These are phyloP conservation scores for Claviceps sp. DNA, from an alignment of 2,329 filamentous ascomycete genomes.

Conservation along the genomic window DNA sequence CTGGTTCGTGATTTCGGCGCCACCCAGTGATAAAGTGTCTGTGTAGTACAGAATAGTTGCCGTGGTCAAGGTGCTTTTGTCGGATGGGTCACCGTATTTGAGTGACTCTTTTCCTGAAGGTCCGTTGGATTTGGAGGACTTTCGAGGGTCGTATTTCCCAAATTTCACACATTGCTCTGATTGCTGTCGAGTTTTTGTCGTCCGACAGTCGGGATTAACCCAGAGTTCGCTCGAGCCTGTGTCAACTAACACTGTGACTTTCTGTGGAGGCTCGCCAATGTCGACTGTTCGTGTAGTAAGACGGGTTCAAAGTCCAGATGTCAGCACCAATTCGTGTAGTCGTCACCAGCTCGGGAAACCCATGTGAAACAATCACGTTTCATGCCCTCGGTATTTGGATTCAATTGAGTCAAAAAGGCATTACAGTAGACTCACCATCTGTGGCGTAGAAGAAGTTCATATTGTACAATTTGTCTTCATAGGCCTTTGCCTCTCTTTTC, in stretches of 20 bases:
- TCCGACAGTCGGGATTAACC: constrained; percentile 37
- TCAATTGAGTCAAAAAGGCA: too few relatives aligned
- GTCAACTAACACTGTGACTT: constrained; percentile 33
- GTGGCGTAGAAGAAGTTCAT: constrained; percentile 26
- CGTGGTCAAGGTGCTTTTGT: constrained; percentile 21
- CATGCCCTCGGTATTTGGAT: too few relatives aligned
- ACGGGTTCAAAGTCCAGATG: too few relatives aligned
- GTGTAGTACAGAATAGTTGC: constrained; percentile 31
- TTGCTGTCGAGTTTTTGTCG: constrained; percentile 21
- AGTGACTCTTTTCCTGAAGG: constrained; percentile 25
- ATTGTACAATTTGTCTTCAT: constrained; percentile 21
- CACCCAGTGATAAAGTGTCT: constrained; percentile 33
- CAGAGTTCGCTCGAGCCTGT: constrained; percentile 42
- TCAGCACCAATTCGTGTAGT: not conserved
- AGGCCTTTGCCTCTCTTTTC: constrained; percentile 11
- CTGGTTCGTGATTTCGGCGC: constrained; percentile 27
- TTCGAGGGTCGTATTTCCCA: constrained; percentile 29
- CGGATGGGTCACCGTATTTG: constrained; percentile 25
- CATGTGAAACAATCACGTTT: too few relatives aligned
- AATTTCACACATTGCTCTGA: constrained; percentile 25
- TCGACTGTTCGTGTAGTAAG: constrained; percentile 15
- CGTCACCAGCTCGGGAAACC: not conserved
- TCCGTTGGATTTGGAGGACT: constrained; percentile 25
- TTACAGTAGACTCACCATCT: constrained; percentile 16
- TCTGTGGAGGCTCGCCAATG: constrained; percentile 29